Evolutionary conservation across 345 rosid genomes (phyloP).

Genomic region (Murraya paniculata): DNA sequence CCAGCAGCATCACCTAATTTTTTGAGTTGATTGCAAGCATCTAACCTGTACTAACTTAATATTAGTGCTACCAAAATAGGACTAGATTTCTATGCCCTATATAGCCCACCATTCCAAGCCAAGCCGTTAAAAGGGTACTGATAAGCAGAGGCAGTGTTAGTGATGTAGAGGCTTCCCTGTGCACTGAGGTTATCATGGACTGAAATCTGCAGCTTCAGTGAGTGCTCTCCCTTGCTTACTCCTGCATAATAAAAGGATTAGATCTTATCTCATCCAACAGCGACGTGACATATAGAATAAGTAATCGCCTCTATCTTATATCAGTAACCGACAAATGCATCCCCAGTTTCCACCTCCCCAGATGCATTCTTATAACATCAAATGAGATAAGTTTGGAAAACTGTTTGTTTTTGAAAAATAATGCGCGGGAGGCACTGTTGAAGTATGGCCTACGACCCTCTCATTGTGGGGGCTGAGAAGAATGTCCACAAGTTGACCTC

Average conservation of each 20-base stretch:
- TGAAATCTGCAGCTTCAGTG: too few relatives aligned
- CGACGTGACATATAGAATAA: background rate
- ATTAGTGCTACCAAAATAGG: background rate
- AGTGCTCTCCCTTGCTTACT: background rate
- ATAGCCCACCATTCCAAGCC: too few relatives aligned
- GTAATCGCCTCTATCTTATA: background rate
- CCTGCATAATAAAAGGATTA: background rate
- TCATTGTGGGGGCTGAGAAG: slow-evolving; percentile 20
- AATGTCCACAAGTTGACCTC: slow-evolving; percentile 1
- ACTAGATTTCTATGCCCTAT: background rate
- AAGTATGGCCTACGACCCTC: slow-evolving; percentile 18
- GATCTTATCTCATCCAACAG: background rate
- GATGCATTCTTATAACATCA: background rate
- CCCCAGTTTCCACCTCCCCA: background rate
- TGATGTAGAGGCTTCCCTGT: background rate
- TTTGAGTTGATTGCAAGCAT: background rate
- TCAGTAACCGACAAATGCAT: background rate
- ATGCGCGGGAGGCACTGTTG: background rate
- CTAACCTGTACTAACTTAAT: background rate
- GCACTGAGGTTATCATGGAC: too few relatives aligned
- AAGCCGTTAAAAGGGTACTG: background rate
- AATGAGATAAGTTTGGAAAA: background rate
- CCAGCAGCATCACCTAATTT: background rate
- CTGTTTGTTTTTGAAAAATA: background rate
- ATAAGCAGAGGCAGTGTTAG: background rate